phyloP scores from a whole-genome alignment of 257 asterid species.

The Sherardia arvensis region DNA sequence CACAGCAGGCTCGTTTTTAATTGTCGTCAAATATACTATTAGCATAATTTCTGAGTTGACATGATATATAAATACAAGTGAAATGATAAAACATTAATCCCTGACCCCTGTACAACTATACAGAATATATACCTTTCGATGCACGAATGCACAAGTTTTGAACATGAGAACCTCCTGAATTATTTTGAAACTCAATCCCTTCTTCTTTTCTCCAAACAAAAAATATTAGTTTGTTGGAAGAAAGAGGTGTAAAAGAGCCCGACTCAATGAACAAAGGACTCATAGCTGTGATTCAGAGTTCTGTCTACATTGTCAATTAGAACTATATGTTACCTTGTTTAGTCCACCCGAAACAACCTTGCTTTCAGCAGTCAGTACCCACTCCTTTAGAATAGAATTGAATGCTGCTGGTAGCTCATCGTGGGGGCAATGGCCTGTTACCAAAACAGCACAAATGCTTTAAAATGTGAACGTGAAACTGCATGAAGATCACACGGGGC shows the following conservation, averaged over 20 bases:
- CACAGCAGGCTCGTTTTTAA: not conserved
- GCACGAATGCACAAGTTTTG: not conserved
- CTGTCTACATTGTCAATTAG: conserved; percentile 14
- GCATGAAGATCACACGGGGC: not conserved
- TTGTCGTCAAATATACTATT: not conserved
- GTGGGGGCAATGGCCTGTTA: conserved; percentile 90
- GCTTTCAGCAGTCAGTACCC: conserved; percentile 48
- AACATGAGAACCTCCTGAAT: not conserved
- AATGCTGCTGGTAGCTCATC: conserved; percentile 83
- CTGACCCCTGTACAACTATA: not conserved
- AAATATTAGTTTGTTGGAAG: not conserved
- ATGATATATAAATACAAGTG: not conserved
- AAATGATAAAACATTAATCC: not conserved
- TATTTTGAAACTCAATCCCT: not conserved
- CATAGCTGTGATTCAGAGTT: not conserved
- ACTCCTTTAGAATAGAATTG: conserved; percentile 51
- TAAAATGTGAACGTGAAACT: not conserved
- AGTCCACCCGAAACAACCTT: conserved; percentile 24
- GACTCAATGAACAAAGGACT: not conserved
- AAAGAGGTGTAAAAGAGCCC: not conserved
- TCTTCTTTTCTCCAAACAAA: not conserved
- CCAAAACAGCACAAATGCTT: conserved; percentile 3
- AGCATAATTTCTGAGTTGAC: not conserved
- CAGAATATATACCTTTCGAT: not conserved
- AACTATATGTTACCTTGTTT: conserved; percentile 9